Evolutionary conservation across 306 rosid genomes (phyloP), one percentile per base, ranked within the genome.

Genomic region (Oemleria cerasiformis): DNA sequence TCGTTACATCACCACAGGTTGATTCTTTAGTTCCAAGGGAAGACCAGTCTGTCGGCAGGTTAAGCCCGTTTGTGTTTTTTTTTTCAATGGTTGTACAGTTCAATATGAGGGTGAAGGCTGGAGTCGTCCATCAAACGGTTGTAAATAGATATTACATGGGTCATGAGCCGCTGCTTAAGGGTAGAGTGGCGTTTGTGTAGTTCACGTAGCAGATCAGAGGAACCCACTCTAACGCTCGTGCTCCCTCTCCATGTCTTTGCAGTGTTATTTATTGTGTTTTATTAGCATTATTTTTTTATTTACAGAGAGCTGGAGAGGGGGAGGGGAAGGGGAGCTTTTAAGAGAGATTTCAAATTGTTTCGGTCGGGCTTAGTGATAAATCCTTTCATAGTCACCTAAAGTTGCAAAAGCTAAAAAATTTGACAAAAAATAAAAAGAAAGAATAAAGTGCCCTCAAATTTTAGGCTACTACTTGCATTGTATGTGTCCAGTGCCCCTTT

Each of bases 41-140:
- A 50, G 82, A 19, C 44, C 20, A 25, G 64, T 56, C 82, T 67
- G 55, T 71, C 41, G 57, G 70, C 76, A 17, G 51, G 30, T 16
- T 23, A 56, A 43, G 56, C 57, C 34, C 54, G 9, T 59, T 4
- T 8, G 43, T 7, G 30, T 38, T 39, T 17, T 19, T 5, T 25
- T 55, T 40, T 49, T 57, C 2, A 30, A 23, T 62, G 75, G 77
- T 74, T 81, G 88, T 79, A 75, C 83, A 79, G 83, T 63, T 76
- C 34, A 44, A 42, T 76, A 60, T 54, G 49, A 63, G 25, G 76
- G 72, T 60, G 39, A 56, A 42, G 15, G 41, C 43, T 56, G 59
- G 68, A 54, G 58, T 73, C 21, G 38, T 53, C 19, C 51, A 15
- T 49, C 63, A 66, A 64, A 70, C 71, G 41, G 84, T 30, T 73